Evolutionary conservation across 1,284 basidiomycete species (phyloP), one percentile per base, ranked within the genome.

Genomic region (Moesziomyces aphidis): DNA sequence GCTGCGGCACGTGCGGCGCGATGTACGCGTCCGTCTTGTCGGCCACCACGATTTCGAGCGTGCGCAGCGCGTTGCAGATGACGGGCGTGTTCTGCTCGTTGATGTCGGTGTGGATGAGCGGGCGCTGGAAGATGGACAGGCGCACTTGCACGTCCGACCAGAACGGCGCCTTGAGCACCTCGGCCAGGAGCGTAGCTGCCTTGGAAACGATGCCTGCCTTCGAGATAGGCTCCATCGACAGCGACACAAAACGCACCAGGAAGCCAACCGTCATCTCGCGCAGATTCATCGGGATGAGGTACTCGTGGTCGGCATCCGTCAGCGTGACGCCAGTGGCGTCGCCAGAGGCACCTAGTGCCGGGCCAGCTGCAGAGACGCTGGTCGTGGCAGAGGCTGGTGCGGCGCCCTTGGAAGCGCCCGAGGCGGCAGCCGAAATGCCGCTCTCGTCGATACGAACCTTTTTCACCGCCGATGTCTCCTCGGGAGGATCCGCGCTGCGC

Each of bases 121-220:
- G 88, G 89, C 92, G 85, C 72, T 79, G 76, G 73, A 77, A 67
- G 59, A 74, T 47, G 24, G 75, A 90, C 48, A 98, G 87, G 76
- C 97, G 97, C 70, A 98, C 91, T 11, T 92, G 92, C 17, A 98
- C 94, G 80, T 96, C 94, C n/a, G 89, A 90, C 92, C 97, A 94
- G 19, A 94, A 94, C 54, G 89, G 90, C 0, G 92, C 90, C 2
- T 91, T 90, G 26, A 95, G 89, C 77, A 97, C 90, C 75, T 90
- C 88, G 80, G 92, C 91, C 64, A 99, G 88, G n/a, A 97, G 87
- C 6, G 88, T 86, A 54, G 97, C 87, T 0, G 94, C 93, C 66
- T 93, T 90, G 46, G 91, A 89, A 46, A 93, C 89, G 21, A 95
- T 87, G 22, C 89, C 88, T 23, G 87, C 88, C 60, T 89, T 89